A percentile compares a stretch with the other conserved stretches of the same genome.
These are phyloP conservation scores for Tetrahymena malaccensis DNA, from an alignment of 73 alveolate species.

Conservation along the genomic window DNA sequence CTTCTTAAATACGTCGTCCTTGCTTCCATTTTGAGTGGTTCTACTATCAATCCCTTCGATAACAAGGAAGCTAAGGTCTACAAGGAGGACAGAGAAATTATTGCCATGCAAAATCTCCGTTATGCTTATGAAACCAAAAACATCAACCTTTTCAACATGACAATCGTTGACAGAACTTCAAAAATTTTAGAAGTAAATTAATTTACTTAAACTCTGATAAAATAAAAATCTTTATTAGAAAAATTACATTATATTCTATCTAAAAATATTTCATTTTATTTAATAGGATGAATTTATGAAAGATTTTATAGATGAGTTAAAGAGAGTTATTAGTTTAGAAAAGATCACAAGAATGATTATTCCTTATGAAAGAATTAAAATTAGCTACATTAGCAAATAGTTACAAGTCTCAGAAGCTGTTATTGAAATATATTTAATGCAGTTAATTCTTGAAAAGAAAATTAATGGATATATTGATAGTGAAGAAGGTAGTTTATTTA, in stretches of 20 bases:
- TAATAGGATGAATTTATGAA: slow-evolving; percentile 53
- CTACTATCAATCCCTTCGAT: slow-evolving; percentile 56
- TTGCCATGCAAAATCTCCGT: slow-evolving; percentile 54
- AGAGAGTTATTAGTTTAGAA: slow-evolving; percentile 53
- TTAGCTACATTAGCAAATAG: slow-evolving; percentile 39
- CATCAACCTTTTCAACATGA: slow-evolving; percentile 36
- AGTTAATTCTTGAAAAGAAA: slow-evolving; percentile 58
- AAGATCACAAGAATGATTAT: slow-evolving; percentile 44
- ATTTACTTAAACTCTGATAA: not conserved
- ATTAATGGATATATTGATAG: slow-evolving; percentile 62
- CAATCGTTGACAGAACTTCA: slow-evolving; percentile 18
- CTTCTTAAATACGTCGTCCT: slow-evolving; percentile 58
- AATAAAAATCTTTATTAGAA: no score
- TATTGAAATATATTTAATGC: slow-evolving; percentile 41
- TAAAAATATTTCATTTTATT: not conserved
- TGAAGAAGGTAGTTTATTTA: slow-evolving; percentile 21
- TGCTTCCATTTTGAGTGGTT: slow-evolving; percentile 52
- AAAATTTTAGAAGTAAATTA: not conserved
- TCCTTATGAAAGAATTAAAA: slow-evolving; percentile 52
- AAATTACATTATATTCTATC: not conserved
- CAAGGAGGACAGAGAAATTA: slow-evolving; percentile 60
- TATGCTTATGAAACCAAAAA: slow-evolving; percentile 63
- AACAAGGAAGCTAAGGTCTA: slow-evolving; percentile 75
- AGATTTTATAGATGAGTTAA: slow-evolving; percentile 49
- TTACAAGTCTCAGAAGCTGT: slow-evolving; percentile 44